These are phyloP conservation scores for Phyllosticta citribraziliensis DNA, from an alignment of 2,329 filamentous ascomycete genomes.

Conservation along the genomic window DNA sequence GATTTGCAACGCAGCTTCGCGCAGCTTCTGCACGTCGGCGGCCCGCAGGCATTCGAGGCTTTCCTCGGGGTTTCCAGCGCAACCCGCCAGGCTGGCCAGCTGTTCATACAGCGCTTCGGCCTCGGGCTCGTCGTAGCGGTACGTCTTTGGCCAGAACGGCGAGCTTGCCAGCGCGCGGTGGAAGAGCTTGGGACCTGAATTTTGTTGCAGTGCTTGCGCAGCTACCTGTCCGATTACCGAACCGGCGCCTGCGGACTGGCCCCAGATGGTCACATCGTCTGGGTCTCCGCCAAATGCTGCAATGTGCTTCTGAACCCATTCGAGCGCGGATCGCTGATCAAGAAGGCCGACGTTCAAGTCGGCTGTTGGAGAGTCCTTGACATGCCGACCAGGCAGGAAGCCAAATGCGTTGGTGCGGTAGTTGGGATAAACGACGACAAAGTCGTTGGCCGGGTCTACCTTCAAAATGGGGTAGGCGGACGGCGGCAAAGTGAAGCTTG, in stretches of 20 bases:
- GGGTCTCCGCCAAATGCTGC: slow-evolving; percentile 43
- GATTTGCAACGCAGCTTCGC: slow-evolving; percentile 42
- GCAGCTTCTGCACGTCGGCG: slow-evolving; percentile 43
- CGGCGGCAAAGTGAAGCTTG: slow-evolving; percentile 46
- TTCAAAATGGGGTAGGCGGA: slow-evolving; percentile 50
- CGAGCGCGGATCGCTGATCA: slow-evolving; percentile 51
- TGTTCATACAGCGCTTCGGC: slow-evolving; percentile 43
- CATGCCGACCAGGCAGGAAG: slow-evolving; percentile 49
- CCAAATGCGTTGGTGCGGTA: slow-evolving; percentile 51
- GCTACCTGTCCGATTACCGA: slow-evolving; percentile 31
- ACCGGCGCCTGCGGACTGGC: slow-evolving; percentile 51
- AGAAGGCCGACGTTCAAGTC: slow-evolving; percentile 54
- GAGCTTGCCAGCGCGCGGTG: slow-evolving; percentile 41
- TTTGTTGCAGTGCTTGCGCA: too few relatives aligned
- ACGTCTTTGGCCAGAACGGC: slow-evolving; percentile 52
- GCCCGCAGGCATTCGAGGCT: slow-evolving; percentile 44
- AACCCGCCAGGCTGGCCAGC: slow-evolving; percentile 40
- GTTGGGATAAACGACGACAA: slow-evolving; percentile 44
- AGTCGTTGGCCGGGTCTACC: slow-evolving; percentile 41
- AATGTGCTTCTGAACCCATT: slow-evolving; percentile 55
- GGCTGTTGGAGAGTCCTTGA: slow-evolving; percentile 39
- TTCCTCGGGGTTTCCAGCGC: slow-evolving; percentile 31
- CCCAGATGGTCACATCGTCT: slow-evolving; percentile 49
- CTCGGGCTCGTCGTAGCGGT: slow-evolving; percentile 40
- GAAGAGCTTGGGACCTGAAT: slow-evolving; percentile 32